phyloP scores from a whole-genome alignment of 495 filamentous ascomycete genomes.

The Cercophora samala region DNA sequence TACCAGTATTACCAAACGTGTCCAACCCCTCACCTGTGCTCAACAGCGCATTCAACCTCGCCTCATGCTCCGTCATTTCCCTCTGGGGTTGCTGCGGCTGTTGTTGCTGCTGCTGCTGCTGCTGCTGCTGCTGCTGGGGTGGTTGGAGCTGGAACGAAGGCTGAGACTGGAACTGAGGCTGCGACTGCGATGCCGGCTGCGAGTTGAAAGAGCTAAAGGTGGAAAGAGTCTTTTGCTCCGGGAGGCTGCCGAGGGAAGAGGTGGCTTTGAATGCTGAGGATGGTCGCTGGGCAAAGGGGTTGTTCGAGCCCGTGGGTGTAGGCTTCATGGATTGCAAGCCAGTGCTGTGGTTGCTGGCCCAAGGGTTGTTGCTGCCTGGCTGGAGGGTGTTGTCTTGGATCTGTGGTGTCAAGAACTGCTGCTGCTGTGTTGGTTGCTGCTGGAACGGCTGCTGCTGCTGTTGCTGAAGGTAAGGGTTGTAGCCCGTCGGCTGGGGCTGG shows the following conservation, averaged over 20 bases:
- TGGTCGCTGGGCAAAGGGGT: constrained; percentile 72
- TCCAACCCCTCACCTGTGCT: constrained; percentile 86
- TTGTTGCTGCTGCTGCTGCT: constrained; percentile 43
- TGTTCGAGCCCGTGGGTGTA: constrained; percentile 87
- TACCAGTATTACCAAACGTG: constrained; percentile 93
- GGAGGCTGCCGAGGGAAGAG: constrained; percentile 62
- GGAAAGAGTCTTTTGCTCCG: constrained; percentile 65
- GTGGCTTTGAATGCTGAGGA: constrained; percentile 41
- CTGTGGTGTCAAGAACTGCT: constrained; percentile 51
- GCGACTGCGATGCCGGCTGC: constrained; percentile 29
- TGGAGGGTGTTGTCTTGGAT: constrained; percentile 58
- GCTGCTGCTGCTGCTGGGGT: constrained; percentile 40
- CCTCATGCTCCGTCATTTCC: constrained; percentile 69
- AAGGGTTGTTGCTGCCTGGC: constrained; percentile 85
- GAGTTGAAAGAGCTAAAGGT: constrained; percentile 32
- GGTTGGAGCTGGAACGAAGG: constrained; percentile 25
- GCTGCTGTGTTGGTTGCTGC: constrained; percentile 41
- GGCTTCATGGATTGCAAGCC: constrained; percentile 50
- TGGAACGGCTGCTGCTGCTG: constrained; percentile 49
- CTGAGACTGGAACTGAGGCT: constrained; percentile 20
- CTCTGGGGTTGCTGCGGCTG: constrained; percentile 48
- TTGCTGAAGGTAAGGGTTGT: constrained; percentile 67
- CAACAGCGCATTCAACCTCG: constrained; percentile 87
- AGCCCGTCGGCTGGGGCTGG: constrained; percentile 72
- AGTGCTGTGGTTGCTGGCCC: constrained; percentile 50